Evolutionary conservation across 192 early-diverging fungal genomes (phyloP), one percentile per base, ranked within the genome.

Genomic region (Entrophospora sp.): DNA sequence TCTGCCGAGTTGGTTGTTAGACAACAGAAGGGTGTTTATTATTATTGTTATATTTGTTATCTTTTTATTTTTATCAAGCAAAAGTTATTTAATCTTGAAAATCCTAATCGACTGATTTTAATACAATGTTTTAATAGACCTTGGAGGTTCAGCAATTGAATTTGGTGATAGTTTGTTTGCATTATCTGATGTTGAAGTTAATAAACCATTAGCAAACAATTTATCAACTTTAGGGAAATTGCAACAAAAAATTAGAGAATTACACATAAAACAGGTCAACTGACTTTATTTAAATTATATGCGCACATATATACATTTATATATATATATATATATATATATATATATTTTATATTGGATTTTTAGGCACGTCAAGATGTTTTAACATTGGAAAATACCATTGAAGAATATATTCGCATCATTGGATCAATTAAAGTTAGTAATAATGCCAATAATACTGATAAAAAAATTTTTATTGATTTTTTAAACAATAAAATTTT

Each of bases 331-430:
- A n/a, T n/a, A n/a, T n/a, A n/a, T n/a, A n/a, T n/a, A n/a, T n/a
- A n/a, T n/a, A n/a, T n/a, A n/a, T n/a, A n/a, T n/a, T n/a, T n/a
- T n/a, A n/a, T n/a, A n/a, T n/a, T n/a, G n/a, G n/a, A n/a, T n/a
- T n/a, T n/a, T 24, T 69, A 82, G 81, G 82, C 83, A 13, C 80
- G 84, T 5, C 77, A 79, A 44, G 92, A 94, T 73, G 79, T 93
- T 37, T 64, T 83, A 12, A 76, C 87, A 4, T 73, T 93, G 53
- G 85, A 85, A 70, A 77, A 86, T 56, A 92, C 84, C 1, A 87
- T 89, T 49, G 91, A 97, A 57, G 92, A 94, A 70, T 89, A 95
- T n/a, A n/a, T n/a, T n/a, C n/a, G n/a, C n/a, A n/a, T n/a, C n/a
- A n/a, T n/a, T n/a, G n/a, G n/a, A n/a, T n/a, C n/a, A n/a, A n/a